These are phyloP conservation scores for Pisolithus microcarpus DNA, from an alignment of 768 basidiomycete genomes.

Conservation along the genomic window DNA sequence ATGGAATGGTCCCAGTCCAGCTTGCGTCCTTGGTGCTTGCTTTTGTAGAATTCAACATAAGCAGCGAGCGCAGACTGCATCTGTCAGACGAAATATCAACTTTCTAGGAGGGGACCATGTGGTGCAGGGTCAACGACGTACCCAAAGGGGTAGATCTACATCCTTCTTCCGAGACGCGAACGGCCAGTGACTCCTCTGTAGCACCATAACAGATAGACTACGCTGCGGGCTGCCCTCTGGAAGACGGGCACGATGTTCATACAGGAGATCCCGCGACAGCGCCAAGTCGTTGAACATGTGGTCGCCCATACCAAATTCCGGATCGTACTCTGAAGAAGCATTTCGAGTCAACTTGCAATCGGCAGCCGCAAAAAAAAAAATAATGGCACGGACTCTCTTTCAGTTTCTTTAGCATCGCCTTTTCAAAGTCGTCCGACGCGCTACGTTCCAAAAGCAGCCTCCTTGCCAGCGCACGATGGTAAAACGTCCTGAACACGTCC, in stretches of 20 bases:
- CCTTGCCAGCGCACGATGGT: conserved; percentile 83
- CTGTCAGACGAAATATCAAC: conserved; percentile 28
- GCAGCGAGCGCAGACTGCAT: conserved; percentile 65
- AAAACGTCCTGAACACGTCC: conserved; percentile 91
- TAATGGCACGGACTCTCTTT: conserved; percentile 56
- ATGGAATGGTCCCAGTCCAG: conserved; percentile 85
- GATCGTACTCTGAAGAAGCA: conserved; percentile 69
- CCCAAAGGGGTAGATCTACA: conserved; percentile 47
- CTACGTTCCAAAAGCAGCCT: conserved; percentile 76
- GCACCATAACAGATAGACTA: conserved; percentile 67
- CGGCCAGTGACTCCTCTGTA: conserved; percentile 89
- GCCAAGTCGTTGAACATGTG: conserved; percentile 92
- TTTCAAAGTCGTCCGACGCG: conserved; percentile 84
- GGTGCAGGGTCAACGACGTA: conserved; percentile 23
- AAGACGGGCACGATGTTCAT: conserved; percentile 51
- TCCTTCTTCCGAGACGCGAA: conserved; percentile 48
- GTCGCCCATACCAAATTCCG: conserved; percentile 90
- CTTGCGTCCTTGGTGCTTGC: conserved; percentile 65
- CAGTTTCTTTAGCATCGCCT: conserved; percentile 74
- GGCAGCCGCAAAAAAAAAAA: background rate
- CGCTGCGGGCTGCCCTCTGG: conserved; percentile 31
- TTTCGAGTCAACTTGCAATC: conserved; percentile 11
- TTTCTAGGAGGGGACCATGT: background rate
- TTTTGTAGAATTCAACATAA: conserved; percentile 69
- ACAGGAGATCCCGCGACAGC: conserved; percentile 66